phyloP scores from a whole-genome alignment of 768 basidiomycete genomes.

The Crucibulum laeve region DNA sequence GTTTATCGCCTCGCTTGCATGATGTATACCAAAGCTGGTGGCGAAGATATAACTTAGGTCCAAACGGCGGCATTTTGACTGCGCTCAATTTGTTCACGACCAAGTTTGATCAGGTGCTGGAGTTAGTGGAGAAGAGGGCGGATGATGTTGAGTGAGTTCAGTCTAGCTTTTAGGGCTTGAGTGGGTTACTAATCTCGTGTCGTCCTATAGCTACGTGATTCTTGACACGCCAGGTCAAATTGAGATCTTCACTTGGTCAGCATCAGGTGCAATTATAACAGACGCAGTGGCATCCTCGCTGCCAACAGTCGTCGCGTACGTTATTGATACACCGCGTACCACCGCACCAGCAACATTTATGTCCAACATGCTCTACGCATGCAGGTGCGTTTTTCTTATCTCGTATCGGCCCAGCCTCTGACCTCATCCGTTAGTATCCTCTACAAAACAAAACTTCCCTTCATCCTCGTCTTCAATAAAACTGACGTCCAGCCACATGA shows the following conservation, averaged over 20 bases:
- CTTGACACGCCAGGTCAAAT: constrained; percentile 99
- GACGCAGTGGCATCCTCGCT: constrained; percentile 92
- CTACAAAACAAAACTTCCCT: constrained; percentile 97
- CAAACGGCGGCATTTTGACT: constrained; percentile 96
- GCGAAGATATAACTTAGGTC: constrained; percentile 92
- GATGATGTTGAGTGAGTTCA: constrained; percentile 78
- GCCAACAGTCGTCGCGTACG: constrained; percentile 93
- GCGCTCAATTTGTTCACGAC: constrained; percentile 97
- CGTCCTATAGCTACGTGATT: constrained; percentile 71
- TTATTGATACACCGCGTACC: constrained; percentile 95
- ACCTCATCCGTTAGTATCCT: constrained; percentile 58
- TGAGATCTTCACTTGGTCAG: constrained; percentile 99
- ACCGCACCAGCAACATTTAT: constrained; percentile 97
- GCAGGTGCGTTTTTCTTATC: constrained; percentile 57
- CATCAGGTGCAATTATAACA: constrained; percentile 97
- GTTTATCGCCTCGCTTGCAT: constrained; percentile 15
- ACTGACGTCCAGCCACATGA: constrained; percentile 87
- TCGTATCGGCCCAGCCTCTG: neutral
- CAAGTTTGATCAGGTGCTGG: constrained; percentile 96
- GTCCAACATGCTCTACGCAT: constrained; percentile 99
- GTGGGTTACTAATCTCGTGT: constrained; percentile 1
- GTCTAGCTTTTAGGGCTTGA: neutral
- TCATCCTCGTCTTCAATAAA: constrained; percentile 98
- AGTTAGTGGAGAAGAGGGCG: constrained; percentile 86
- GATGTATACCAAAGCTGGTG: no score